A percentile compares a stretch with the other conserved stretches of the same genome.
phyloP scores from a whole-genome alignment of 768 basidiomycete species.

The Boletus subcaerulescens region DNA sequence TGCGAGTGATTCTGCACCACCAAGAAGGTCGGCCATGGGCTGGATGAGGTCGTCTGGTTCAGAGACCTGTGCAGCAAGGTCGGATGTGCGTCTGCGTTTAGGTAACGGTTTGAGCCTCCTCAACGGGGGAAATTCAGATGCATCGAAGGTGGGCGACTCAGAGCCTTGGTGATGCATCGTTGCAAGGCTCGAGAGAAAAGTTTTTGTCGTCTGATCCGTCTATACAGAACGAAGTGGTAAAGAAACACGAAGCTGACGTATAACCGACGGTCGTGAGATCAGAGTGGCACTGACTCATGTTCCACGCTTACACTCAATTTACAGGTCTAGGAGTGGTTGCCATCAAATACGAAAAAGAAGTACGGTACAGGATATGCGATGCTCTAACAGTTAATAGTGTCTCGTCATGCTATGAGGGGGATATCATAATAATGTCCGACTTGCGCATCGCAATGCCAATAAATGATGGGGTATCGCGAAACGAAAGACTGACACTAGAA shows the following conservation, averaged over 20 bases:
- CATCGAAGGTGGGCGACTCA: constrained; percentile 63
- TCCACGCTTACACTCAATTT: not conserved
- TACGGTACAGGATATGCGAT: constrained; percentile 56
- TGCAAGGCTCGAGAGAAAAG: constrained; percentile 4
- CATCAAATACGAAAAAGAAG: constrained; percentile 30
- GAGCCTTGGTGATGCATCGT: constrained; percentile 51
- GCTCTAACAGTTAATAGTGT: constrained; percentile 62
- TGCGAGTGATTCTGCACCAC: constrained; percentile 45
- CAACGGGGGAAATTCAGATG: constrained; percentile 58
- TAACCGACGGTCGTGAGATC: constrained; percentile 22
- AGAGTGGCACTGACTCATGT: too few species aligned
- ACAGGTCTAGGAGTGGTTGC: constrained; percentile 12
- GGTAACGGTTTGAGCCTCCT: constrained; percentile 76
- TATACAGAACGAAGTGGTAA: constrained; percentile 19
- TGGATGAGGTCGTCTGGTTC: constrained; percentile 28
- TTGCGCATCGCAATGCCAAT: constrained; percentile 45
- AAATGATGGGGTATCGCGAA: constrained; percentile 50
- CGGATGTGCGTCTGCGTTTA: constrained; percentile 63
- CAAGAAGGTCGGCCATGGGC: constrained; percentile 34
- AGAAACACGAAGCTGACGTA: constrained; percentile 30
- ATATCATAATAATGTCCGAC: constrained; percentile 45
- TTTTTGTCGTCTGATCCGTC: constrained; percentile 16
- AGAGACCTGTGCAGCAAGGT: constrained; percentile 23
- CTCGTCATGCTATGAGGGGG: constrained; percentile 48
- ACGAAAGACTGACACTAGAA: constrained; percentile 44